phyloP scores from a whole-genome alignment of 139 green algal species.

The Picochlorum sp. region DNA sequence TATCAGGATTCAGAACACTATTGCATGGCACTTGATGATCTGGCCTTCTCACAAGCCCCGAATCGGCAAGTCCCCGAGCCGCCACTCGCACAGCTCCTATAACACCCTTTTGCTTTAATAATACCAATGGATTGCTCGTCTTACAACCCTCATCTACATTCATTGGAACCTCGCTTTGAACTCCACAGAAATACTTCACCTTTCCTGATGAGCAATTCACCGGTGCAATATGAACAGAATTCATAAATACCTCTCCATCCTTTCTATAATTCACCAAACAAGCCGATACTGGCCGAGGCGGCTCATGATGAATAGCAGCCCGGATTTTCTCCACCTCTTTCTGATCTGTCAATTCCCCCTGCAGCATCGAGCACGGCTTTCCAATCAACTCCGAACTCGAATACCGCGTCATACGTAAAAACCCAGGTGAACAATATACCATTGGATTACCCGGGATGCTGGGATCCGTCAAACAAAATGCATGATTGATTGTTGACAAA shows the following conservation, averaged over 20 bases:
- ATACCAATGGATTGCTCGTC: background rate
- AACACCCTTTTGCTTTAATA: slow-evolving; percentile 37
- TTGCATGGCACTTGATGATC: background rate
- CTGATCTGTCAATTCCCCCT: slow-evolving; percentile 34
- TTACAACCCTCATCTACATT: background rate
- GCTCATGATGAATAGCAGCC: slow-evolving; percentile 22
- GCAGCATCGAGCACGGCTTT: slow-evolving; percentile 21
- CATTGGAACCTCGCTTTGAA: slow-evolving; percentile 32
- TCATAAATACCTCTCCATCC: slow-evolving; percentile 40
- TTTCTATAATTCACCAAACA: slow-evolving; percentile 53
- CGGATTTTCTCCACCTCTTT: slow-evolving; percentile 28
- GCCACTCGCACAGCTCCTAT: slow-evolving; percentile 44
- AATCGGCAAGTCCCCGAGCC: slow-evolving; percentile 19
- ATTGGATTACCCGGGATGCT: slow-evolving; percentile 51
- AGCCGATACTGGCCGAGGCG: slow-evolving; percentile 24
- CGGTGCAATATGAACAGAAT: slow-evolving; percentile 51
- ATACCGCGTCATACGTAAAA: slow-evolving; percentile 42
- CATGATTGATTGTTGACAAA: slow-evolving; percentile 38
- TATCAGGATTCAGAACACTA: no score
- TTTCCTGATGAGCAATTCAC: slow-evolving; percentile 31
- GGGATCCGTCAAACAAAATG: slow-evolving; percentile 54
- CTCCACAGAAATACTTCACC: slow-evolving; percentile 51
- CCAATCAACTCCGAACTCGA: slow-evolving; percentile 5
- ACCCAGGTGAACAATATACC: slow-evolving; percentile 43
- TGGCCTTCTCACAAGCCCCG: slow-evolving; percentile 15